phyloP scores from a whole-genome alignment of 2,329 filamentous ascomycete species.

The Nannizziopsis barbatae region DNA sequence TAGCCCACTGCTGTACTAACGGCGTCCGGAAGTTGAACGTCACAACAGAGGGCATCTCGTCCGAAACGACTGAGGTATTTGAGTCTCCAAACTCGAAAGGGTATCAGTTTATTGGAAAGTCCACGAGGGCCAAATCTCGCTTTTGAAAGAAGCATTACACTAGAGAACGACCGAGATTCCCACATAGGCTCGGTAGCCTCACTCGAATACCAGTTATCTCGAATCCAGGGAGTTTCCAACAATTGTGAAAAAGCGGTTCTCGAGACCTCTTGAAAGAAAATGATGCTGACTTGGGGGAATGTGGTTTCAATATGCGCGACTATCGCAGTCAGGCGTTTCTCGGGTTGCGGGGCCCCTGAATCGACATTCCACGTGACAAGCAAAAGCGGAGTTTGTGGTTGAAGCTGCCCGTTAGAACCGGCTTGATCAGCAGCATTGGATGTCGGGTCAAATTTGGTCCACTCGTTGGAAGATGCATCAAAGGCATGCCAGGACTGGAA shows the following conservation, averaged over 20 bases:
- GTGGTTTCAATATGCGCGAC: slow-evolving; percentile 18
- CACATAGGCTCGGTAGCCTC: slow-evolving; percentile 21
- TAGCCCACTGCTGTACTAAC: not conserved
- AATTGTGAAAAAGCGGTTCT: slow-evolving; percentile 18
- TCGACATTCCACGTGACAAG: slow-evolving; percentile 30
- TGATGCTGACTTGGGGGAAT: slow-evolving; percentile 19
- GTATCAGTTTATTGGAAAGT: not conserved
- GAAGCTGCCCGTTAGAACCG: not conserved
- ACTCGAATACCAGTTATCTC: slow-evolving; percentile 25
- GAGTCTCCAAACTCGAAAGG: slow-evolving; percentile 27
- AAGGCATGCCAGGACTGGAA: slow-evolving; percentile 12
- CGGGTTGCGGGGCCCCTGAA: slow-evolving; percentile 13
- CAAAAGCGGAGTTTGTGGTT: slow-evolving; percentile 17
- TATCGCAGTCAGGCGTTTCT: slow-evolving; percentile 21
- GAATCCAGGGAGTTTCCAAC: slow-evolving; percentile 20
- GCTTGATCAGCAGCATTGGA: not conserved
- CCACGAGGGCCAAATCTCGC: not conserved
- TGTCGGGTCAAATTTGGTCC: not conserved
- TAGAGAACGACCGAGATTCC: slow-evolving; percentile 20
- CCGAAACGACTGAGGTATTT: slow-evolving; percentile 24
- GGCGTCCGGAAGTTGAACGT: slow-evolving; percentile 20
- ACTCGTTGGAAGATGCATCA: slow-evolving; percentile 2
- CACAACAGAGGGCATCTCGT: slow-evolving; percentile 30
- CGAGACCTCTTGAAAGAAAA: slow-evolving; percentile 32
- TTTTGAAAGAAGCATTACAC: slow-evolving; percentile 20